These are phyloP conservation scores for Ettlia oleoabundans DNA, from an alignment of 139 green algal species.

Conservation along the genomic window DNA sequence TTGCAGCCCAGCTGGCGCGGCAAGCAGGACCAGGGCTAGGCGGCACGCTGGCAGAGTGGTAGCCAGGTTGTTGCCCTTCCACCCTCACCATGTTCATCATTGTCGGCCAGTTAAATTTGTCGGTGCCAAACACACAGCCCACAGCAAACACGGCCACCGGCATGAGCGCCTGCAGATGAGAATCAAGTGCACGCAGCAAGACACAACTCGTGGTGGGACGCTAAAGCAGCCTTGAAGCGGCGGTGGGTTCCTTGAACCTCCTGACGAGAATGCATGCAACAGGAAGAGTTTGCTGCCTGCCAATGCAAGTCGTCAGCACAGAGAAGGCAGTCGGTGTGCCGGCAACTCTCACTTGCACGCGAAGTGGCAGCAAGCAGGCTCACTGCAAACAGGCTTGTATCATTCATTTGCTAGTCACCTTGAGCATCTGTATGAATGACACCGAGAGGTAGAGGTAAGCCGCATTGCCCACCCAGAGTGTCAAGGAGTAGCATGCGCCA, in stretches of 20 bases:
- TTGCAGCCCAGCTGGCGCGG: too few species aligned
- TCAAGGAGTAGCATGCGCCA: constrained; percentile 89
- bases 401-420: constrained; percentile 60
- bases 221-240: not conserved
- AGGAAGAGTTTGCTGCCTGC: too few species aligned
- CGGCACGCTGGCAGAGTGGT: too few species aligned
- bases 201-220: not conserved
- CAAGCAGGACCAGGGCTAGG: too few species aligned
- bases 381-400: too few species aligned
- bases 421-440: constrained; percentile 99
- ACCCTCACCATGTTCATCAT: constrained; percentile 91
- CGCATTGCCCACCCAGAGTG: constrained; percentile 95
- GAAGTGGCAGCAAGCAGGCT: too few species aligned
- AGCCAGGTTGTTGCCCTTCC: too few species aligned
- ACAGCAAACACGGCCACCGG: constrained; percentile 45
- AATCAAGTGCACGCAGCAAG: not conserved
- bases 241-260: too few species aligned
- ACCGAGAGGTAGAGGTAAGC: constrained; percentile 97
- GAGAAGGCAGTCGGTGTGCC: too few species aligned
- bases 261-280: too few species aligned
- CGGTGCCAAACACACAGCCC: constrained; percentile 76
- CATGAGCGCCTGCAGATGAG: constrained; percentile 40
- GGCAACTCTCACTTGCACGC: too few species aligned
- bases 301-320: too few species aligned
- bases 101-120: constrained; percentile 65